phyloP scores from a whole-genome alignment of 2,329 filamentous ascomycete species.

The Colletotrichum tropicale region DNA sequence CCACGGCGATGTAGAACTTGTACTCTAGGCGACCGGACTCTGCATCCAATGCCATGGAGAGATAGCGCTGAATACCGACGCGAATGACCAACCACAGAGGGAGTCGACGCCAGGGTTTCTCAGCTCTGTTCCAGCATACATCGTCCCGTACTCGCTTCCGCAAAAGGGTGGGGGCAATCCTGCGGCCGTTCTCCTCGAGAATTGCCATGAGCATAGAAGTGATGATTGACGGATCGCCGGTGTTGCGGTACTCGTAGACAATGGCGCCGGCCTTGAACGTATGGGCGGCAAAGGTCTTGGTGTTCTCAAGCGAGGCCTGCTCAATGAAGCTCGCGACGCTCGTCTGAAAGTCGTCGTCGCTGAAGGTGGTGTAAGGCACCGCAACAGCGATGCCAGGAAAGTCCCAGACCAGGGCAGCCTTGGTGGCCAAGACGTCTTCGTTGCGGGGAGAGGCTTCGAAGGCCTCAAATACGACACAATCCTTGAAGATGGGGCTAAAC shows the following conservation, averaged over 20 bases:
- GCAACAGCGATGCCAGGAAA: constrained; percentile 62
- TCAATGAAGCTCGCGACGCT: constrained; percentile 57
- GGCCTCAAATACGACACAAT: constrained; percentile 49
- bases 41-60: constrained; percentile 44
- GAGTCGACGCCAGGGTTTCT: constrained; percentile 65
- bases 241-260: constrained; percentile 62
- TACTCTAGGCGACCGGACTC: constrained; percentile 53
- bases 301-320: constrained; percentile 55
- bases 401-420: constrained; percentile 58
- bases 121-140: constrained; percentile 51
- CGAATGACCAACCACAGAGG: constrained; percentile 68
- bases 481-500: constrained; percentile 26
- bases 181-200: constrained; percentile 56
- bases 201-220: constrained; percentile 65
- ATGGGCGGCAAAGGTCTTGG: constrained; percentile 57
- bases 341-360: constrained; percentile 24
- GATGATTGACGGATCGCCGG: constrained; percentile 60
- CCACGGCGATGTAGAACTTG: constrained; percentile 59
- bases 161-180: constrained; percentile 39
- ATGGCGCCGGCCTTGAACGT: constrained; percentile 54
- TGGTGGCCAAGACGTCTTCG: constrained; percentile 53
- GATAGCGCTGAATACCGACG: constrained; percentile 58
- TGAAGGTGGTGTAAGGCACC: constrained; percentile 39
- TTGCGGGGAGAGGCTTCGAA: constrained; percentile 65
- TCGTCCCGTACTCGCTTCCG: constrained; percentile 68